Conservation (phyloP, 2,329 filamentous ascomycete genomes). For the Colletotrichum sp. region DNA sequence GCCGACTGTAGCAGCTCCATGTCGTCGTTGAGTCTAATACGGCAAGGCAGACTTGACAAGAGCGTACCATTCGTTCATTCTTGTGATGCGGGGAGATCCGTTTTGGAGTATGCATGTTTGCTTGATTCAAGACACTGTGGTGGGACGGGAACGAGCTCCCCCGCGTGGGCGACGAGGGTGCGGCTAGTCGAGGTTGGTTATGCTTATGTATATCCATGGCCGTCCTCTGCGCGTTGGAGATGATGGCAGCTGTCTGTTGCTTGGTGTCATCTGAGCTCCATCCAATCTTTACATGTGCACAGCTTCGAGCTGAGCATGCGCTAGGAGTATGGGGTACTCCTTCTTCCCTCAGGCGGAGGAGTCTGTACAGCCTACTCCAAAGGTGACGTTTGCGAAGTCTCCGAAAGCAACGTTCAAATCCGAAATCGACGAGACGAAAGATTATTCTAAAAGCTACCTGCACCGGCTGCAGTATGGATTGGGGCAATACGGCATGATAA, state of each 20-base stretch:
- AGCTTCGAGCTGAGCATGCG: neutral
- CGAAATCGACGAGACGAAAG: neutral
- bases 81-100: neutral
- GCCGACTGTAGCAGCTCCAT: neutral
- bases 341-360: neutral
- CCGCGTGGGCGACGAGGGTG: neutral
- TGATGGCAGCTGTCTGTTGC: neutral
- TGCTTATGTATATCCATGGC: neutral
- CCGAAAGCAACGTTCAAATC: neutral
- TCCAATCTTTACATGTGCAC: neutral
- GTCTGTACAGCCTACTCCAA: neutral
- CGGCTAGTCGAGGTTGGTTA: neutral
- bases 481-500: constrained; percentile 5
- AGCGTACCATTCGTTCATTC: neutral
- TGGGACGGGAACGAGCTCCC: neutral
- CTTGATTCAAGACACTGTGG: neutral
- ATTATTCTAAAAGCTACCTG: neutral
- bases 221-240: neutral
- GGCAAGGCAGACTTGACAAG: neutral
- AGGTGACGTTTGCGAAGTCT: neutral
- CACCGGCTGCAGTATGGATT: neutral
- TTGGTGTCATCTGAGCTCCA: neutral
- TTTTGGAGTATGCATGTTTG: constrained; percentile 8
- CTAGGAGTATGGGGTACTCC: neutral
- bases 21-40: neutral